Evolutionary conservation across 2,329 filamentous ascomycete species (phyloP), one percentile per base, ranked within the genome.

Genomic region (Trichoderma simmonsii): DNA sequence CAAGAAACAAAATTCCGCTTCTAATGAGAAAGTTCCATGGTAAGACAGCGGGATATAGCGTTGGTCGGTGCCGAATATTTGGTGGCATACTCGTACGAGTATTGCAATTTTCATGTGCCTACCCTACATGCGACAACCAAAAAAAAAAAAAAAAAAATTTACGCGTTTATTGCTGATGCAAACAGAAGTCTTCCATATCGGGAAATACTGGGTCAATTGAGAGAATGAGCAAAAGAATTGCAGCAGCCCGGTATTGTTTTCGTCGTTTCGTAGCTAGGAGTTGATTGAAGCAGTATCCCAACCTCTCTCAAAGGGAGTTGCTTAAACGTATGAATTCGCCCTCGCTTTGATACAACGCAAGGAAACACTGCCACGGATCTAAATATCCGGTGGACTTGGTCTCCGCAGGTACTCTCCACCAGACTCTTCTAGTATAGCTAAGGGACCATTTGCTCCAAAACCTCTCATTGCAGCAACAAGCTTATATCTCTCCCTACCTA

Each of bases 241-340:
- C 12, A 6, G 3, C 12, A 8, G 26, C 4, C 1, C 6, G 11
- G 8, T 3, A 51, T 28, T 21, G 6, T 0, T 5, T 4, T 12
- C 11, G n/a, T 24, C 12, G 6, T 30, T 51, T 6, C n/a, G 11
- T 54, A 21, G 48, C 43, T 14, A n/a, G 8, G 18, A 54, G 28
- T 32, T 65, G 43, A 32, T 6, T 15, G 6, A 1, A 54, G 26
- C 12, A 2, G 39, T 43, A 43, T 43, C 39, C 18, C 39, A 54
- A 9, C 39, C n/a, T 43, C 62, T 51, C n/a, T 24, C 24, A 4
- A 34, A 65, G 62, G 43, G 62, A 65, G 62, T 11, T 9, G 21
- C 6, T 7, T 62, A n/a, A 18, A 6, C 26, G 7, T 48, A 18
- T 24, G 11, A 9, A 18, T 11, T 28, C 9, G 11, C 39, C 61